Conservation (phyloP, 306 rosid genomes). For the Castanea crenata region DNA sequence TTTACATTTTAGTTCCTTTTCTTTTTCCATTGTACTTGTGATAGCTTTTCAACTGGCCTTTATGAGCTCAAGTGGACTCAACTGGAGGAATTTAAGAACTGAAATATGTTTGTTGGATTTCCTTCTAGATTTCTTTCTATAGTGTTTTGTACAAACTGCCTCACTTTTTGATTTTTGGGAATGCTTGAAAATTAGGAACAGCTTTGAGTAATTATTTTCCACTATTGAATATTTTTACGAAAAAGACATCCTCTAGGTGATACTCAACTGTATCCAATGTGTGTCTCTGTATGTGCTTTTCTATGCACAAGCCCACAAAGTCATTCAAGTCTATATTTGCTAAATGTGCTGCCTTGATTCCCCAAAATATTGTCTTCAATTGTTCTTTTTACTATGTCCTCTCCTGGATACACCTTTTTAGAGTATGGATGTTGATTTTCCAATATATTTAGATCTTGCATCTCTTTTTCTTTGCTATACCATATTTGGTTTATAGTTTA, state of each 20-base stretch:
- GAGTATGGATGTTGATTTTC: neutral
- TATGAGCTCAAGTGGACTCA: too few species aligned
- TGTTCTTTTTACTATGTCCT: neutral
- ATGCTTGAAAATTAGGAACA: neutral
- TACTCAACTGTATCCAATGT: neutral
- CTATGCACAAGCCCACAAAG: neutral
- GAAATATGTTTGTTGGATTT: too few species aligned
- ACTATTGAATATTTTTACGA: neutral
- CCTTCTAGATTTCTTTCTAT: too few species aligned
- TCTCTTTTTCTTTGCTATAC: neutral
- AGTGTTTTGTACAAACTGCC: too few species aligned
- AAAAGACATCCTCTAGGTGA: neutral
- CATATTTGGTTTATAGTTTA: neutral
- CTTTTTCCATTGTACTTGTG: too few species aligned
- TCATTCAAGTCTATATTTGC: neutral
- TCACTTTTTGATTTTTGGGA: neutral
- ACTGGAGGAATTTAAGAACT: too few species aligned
- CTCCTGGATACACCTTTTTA: neutral
- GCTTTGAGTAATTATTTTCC: neutral
- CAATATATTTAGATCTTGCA: neutral
- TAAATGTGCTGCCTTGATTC: neutral
- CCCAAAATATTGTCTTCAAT: neutral
- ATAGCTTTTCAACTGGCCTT: too few species aligned
- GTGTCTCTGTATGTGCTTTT: constrained; percentile 20
- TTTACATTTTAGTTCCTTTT: too few species aligned